Conservation (phyloP, 208 protist genomes). For the Sergeia podlipaevii region DNA sequence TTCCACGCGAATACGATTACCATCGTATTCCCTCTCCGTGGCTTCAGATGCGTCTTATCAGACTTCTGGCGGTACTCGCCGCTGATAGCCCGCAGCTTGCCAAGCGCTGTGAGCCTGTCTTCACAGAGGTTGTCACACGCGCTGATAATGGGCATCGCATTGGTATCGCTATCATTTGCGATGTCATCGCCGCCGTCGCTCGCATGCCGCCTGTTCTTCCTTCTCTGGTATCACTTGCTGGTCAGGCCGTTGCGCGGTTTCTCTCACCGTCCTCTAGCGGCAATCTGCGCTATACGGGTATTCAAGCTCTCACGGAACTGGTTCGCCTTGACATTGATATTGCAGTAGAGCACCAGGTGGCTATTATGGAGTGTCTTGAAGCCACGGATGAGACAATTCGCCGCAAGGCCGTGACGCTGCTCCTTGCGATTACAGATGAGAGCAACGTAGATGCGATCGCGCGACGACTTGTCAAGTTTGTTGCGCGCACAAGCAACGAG, state of each 20-base stretch:
- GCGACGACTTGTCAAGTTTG: constrained; percentile 82
- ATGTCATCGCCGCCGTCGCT: constrained; percentile 86
- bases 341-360: constrained; percentile 88
- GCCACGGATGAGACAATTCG: constrained; percentile 94
- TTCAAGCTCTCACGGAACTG: constrained; percentile 91
- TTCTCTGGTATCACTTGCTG: constrained; percentile 76
- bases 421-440: constrained; percentile 94
- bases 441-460: constrained; percentile 91
- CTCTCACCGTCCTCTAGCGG: constrained; percentile 78
- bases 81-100: constrained; percentile 37
- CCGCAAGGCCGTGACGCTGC: constrained; percentile 91
- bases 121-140: constrained; percentile 86
- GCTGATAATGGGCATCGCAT: constrained; percentile 91
- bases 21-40: constrained; percentile 96
- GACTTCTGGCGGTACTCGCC: constrained; percentile 78
- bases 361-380: constrained; percentile 95
- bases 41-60: constrained; percentile 95
- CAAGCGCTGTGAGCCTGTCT: constrained; percentile 61
- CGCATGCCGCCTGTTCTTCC: constrained; percentile 82
- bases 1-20: constrained; percentile 93
- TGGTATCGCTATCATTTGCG: constrained; percentile 82
- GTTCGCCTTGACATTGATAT: constrained; percentile 87
- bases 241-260: constrained; percentile 65
- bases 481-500: constrained; percentile 27
- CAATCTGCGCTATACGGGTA: constrained; percentile 95